Evolutionary conservation across 2,329 filamentous ascomycete species (phyloP).

Genomic region (Tolypocladium ophioglossoides): DNA sequence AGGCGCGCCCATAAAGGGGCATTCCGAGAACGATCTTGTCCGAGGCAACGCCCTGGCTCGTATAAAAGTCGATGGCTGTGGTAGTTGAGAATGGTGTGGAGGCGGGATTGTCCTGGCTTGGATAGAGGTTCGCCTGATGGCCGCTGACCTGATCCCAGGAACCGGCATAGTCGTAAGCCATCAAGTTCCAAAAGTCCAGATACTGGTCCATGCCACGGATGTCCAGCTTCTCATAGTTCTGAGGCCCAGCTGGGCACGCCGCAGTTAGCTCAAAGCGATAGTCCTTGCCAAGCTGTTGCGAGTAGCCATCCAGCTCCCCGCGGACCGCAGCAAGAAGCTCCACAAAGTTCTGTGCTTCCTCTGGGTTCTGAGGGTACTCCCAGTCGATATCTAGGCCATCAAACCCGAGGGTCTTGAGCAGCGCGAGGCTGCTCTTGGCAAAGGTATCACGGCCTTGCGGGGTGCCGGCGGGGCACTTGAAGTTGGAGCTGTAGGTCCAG

Average conservation of each 20-base stretch:
- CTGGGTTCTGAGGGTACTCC: constrained; percentile 49
- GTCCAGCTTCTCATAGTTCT: constrained; percentile 53
- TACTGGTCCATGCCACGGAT: constrained; percentile 53
- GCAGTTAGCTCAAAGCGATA: constrained; percentile 55
- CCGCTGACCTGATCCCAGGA: constrained; percentile 64
- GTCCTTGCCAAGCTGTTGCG: constrained; percentile 26
- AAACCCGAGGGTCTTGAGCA: constrained; percentile 75
- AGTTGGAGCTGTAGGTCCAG: constrained; percentile 86
- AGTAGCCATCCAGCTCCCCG: constrained; percentile 47
- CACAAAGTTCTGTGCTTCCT: constrained; percentile 48
- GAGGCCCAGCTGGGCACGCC: constrained; percentile 50
- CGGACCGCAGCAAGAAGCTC: constrained; percentile 47
- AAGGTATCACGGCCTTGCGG: constrained; percentile 59
- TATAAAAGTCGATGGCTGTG: constrained; percentile 62
- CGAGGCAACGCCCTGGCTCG: constrained; percentile 48
- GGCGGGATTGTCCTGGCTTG: constrained; percentile 41
- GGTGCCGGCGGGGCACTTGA: constrained; percentile 64
- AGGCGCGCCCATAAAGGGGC: constrained; percentile 84
- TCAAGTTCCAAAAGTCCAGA: constrained; percentile 69
- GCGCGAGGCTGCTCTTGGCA: constrained; percentile 59
- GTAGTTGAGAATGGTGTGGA: constrained; percentile 71
- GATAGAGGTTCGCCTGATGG: constrained; percentile 73
- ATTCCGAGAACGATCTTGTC: constrained; percentile 80
- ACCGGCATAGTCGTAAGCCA: constrained; percentile 85
- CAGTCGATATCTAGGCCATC: constrained; percentile 60